Conservation (phyloP, 1,284 basidiomycete species). For the Phellopilus nigrolimitatus region DNA sequence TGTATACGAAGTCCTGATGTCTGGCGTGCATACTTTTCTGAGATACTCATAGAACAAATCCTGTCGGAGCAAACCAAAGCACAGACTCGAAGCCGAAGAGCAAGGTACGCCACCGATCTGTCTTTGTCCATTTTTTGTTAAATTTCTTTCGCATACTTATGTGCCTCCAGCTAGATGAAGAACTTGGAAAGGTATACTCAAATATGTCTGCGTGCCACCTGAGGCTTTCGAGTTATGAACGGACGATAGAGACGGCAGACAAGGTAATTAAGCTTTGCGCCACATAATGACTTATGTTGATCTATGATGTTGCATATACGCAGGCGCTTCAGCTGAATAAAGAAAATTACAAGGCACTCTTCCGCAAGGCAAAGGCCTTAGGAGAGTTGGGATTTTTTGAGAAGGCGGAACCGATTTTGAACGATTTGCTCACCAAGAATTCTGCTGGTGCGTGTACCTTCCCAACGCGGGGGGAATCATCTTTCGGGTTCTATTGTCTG, state of each 20-base stretch:
- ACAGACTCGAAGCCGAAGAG: constrained; percentile 31
- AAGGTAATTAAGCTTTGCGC: constrained; percentile 40
- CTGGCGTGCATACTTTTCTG: not conserved
- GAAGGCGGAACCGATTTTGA: constrained; percentile 58
- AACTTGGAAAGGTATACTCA: constrained; percentile 74
- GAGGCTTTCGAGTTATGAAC: constrained; percentile 70
- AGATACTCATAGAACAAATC: not conserved
- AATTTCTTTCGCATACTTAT: not conserved
- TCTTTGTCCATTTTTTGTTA: not conserved
- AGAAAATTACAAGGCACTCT: constrained; percentile 70
- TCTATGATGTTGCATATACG: constrained; percentile 9
- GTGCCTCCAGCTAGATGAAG: constrained; percentile 53
- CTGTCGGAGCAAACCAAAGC: constrained; percentile 22
- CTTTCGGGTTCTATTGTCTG: too few species aligned
- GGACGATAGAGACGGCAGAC: constrained; percentile 69
- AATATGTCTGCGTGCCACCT: constrained; percentile 80
- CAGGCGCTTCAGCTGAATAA: constrained; percentile 70
- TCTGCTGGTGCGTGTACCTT: constrained; percentile 42
- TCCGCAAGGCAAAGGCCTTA: constrained; percentile 74
- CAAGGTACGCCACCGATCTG: constrained; percentile 28
- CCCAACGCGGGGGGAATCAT: too few species aligned
- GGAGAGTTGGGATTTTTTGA: constrained; percentile 72
- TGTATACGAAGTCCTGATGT: not conserved
- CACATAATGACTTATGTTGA: too few species aligned
- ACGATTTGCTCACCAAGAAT: constrained; percentile 58